Evolutionary conservation across 441 rosid genomes (phyloP), one percentile per base, ranked within the genome.

Genomic region (Erodium trifolium): DNA sequence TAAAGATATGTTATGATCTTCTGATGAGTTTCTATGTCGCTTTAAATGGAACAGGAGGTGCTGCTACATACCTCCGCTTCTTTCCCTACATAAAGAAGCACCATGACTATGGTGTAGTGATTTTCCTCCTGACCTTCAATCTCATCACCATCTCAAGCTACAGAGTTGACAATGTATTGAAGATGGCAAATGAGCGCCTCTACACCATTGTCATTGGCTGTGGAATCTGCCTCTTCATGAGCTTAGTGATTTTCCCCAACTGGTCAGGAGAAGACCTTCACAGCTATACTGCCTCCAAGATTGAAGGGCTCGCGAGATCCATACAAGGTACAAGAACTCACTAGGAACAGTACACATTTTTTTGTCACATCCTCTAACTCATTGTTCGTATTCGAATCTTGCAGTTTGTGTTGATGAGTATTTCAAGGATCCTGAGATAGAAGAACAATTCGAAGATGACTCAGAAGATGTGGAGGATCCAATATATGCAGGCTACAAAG

Each of bases 221-320:
- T 23, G 96, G 78, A 0, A 78, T 89, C 39, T 88, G 95, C 75
- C 88, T 93, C 17, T 77, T 84, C 79, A 87, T 84, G 90, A 83
- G 84, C 62, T 83, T 91, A 60, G 23, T 93, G 19, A 63, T 91
- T 34, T 85, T 87, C 69, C 98, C 97, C 0, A 85, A 69, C 70
- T 93, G 97, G 98, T 91, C 98, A 0, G 93, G 96, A 7, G 88
- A 89, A 77, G 91, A 89, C 77, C 90, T 93, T 35, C 97, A 93
- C 37, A 85, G 81, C 47, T 79, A 86, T 70, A 89, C 96, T 2
- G 86, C 81, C 0, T 77, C 68, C 75, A 91, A 89, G 82, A 86
- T 93, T 35, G 89, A 88, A 84, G 88, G 88, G 19, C 87, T 91
- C 3, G 92, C 91, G 14, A 82, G 75, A 64, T 87, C 86, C 31